phyloP scores from a whole-genome alignment of 2,329 filamentous ascomycete species.

The Colletotrichum sp. region DNA sequence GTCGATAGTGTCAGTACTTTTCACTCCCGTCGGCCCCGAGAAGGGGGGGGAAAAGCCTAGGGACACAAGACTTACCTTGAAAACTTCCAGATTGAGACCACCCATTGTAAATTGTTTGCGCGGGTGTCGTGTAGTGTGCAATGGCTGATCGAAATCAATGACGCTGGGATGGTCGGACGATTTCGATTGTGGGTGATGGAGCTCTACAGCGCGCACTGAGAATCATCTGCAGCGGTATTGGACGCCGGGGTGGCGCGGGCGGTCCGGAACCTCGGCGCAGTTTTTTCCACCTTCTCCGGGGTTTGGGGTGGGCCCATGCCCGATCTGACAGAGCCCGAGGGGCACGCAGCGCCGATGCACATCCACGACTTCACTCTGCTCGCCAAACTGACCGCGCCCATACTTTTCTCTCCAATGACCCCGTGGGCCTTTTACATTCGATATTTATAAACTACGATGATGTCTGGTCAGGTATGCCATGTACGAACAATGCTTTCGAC shows the following conservation, averaged over 20 bases:
- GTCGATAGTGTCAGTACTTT: background rate
- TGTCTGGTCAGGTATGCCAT: slow-evolving; percentile 11
- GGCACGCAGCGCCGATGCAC: background rate
- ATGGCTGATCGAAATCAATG: background rate
- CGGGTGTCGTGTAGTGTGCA: background rate
- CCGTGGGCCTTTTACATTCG: background rate
- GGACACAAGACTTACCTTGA: slow-evolving; percentile 68
- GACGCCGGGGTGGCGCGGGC: background rate
- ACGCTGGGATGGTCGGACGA: slow-evolving; percentile 4
- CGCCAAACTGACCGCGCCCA: background rate
- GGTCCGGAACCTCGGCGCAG: slow-evolving; percentile 8
- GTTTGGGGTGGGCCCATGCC: background rate
- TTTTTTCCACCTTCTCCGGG: slow-evolving; percentile 16
- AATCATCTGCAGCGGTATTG: slow-evolving; percentile 15
- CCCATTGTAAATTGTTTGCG: slow-evolving; percentile 53
- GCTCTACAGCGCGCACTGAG: background rate
- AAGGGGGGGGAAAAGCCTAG: background rate
- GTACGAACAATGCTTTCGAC: slow-evolving; percentile 4
- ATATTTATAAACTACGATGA: slow-evolving; percentile 9
- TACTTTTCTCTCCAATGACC: background rate
- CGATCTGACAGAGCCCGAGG: slow-evolving; percentile 11
- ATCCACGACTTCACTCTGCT: background rate
- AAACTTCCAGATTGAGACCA: slow-evolving; percentile 85
- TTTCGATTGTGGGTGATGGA: background rate
- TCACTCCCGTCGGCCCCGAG: background rate